Evolutionary conservation across 371 early-diverging fungal genomes (phyloP).

Genomic region (Apophysomyces trapeziformis): DNA sequence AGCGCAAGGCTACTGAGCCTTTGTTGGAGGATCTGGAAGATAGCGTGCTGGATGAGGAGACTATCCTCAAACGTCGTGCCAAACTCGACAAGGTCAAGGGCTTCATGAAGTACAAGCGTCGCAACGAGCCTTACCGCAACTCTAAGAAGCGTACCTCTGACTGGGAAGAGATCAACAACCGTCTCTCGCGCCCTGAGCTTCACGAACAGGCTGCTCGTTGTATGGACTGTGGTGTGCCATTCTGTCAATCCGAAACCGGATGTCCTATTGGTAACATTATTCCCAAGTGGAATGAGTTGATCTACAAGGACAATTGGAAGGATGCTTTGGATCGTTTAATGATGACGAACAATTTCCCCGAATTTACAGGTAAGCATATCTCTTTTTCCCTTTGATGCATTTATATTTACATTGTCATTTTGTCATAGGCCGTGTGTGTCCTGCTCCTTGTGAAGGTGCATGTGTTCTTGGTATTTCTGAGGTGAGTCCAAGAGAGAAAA

Average conservation of each 20-base stretch:
- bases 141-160: slow-evolving; percentile 81
- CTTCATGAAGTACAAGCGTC: slow-evolving; percentile 92
- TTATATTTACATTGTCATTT: not conserved
- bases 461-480: slow-evolving; percentile 85
- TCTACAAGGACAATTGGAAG: slow-evolving; percentile 93
- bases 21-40: slow-evolving; percentile 91
- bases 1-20: slow-evolving; percentile 48
- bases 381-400: not conserved
- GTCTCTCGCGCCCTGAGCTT: slow-evolving; percentile 79
- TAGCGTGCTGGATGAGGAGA: slow-evolving; percentile 74
- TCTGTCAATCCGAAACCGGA: slow-evolving; percentile 96
- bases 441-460: slow-evolving; percentile 93
- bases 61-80: slow-evolving; percentile 66
- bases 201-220: slow-evolving; percentile 95
- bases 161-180: slow-evolving; percentile 92
- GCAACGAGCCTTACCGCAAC: slow-evolving; percentile 87
- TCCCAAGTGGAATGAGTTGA: slow-evolving; percentile 98
- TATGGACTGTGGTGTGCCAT: slow-evolving; percentile 98
- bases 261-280: slow-evolving; percentile 98
- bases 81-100: slow-evolving; percentile 85
- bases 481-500: not conserved
- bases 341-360: slow-evolving; percentile 98
- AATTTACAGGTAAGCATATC: slow-evolving; percentile 67
- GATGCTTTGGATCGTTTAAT: slow-evolving; percentile 91
- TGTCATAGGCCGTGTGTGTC: slow-evolving; percentile 78